A percentile compares a stretch with the other conserved stretches of the same genome.
These are phyloP conservation scores for Tulasnella sp. DNA, from an alignment of 768 basidiomycete species.

Conservation along the genomic window DNA sequence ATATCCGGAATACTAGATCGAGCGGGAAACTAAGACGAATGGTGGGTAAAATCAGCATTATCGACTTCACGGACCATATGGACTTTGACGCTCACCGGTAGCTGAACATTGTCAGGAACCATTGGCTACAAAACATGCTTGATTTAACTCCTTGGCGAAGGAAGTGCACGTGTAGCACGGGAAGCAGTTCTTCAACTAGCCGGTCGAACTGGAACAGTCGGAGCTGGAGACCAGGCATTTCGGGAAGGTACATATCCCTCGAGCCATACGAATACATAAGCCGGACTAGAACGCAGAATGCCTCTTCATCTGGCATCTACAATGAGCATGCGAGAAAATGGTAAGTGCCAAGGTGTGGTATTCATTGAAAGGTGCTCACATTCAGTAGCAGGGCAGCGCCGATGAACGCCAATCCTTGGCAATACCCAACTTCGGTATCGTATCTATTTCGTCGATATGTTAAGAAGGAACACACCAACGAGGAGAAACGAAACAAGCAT, in stretches of 20 bases:
- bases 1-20: constrained; percentile 91
- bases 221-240: constrained; percentile 96
- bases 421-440: constrained; percentile 93
- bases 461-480: constrained; percentile 35
- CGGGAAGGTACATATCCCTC: constrained; percentile 94
- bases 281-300: constrained; percentile 90
- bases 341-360: neutral
- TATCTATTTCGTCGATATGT: constrained; percentile 45
- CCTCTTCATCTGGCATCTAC: constrained; percentile 99
- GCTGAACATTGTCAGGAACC: constrained; percentile 97
- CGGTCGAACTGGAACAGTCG: constrained; percentile 92
- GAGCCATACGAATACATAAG: constrained; percentile 96
- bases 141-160: constrained; percentile 92
- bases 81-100: constrained; percentile 56
- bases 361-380: constrained; percentile 46
- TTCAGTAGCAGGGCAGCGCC: constrained; percentile 91
- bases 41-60: neutral
- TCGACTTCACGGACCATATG: neutral
- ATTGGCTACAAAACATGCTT: constrained; percentile 97
- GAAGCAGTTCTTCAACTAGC: constrained; percentile 84
- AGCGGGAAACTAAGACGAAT: constrained; percentile 73
- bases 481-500: constrained; percentile 37
- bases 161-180: constrained; percentile 90
- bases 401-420: constrained; percentile 94
- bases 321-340: neutral